Conservation (phyloP, 2,329 filamentous ascomycete genomes). For the Fulvia fulva region DNA sequence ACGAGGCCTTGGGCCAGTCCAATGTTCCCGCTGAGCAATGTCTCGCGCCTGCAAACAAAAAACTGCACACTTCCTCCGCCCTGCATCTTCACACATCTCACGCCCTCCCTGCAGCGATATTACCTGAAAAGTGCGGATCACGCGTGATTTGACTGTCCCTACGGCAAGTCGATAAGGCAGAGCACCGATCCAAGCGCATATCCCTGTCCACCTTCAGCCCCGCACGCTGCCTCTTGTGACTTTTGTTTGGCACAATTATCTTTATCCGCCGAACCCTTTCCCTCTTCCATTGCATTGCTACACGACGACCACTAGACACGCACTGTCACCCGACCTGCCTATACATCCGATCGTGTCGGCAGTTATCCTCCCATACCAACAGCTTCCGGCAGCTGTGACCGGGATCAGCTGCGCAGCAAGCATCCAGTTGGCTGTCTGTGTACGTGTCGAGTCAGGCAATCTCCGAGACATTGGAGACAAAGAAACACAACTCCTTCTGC, state of each 20-base stretch:
- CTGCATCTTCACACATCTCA: neutral
- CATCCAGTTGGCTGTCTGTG: neutral
- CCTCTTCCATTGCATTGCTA: neutral
- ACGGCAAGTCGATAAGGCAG: neutral
- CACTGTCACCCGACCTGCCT: neutral
- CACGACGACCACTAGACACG: neutral
- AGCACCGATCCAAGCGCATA: neutral
- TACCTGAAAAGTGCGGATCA: neutral
- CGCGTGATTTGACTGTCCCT: neutral
- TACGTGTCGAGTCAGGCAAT: slow-evolving; percentile 1
- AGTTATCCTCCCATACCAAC: neutral
- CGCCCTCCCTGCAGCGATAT: neutral
- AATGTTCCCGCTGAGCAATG: neutral
- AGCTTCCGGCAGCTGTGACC: neutral
- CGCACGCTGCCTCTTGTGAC: neutral
- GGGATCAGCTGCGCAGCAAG: neutral
- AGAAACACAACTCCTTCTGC: neutral
- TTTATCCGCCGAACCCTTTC: too few species aligned
- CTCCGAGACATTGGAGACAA: slow-evolving; percentile 1
- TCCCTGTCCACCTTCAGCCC: neutral
- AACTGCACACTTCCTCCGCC: neutral
- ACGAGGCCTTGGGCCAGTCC: too few species aligned
- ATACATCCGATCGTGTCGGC: neutral
- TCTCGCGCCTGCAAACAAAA: neutral
- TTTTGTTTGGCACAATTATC: slow-evolving; percentile 1